Percentiles rank a stretch among this genome's conserved stretches.
phyloP scores from a whole-genome alignment of 202 grass and related monocot species.

The Setaria viridis region DNA sequence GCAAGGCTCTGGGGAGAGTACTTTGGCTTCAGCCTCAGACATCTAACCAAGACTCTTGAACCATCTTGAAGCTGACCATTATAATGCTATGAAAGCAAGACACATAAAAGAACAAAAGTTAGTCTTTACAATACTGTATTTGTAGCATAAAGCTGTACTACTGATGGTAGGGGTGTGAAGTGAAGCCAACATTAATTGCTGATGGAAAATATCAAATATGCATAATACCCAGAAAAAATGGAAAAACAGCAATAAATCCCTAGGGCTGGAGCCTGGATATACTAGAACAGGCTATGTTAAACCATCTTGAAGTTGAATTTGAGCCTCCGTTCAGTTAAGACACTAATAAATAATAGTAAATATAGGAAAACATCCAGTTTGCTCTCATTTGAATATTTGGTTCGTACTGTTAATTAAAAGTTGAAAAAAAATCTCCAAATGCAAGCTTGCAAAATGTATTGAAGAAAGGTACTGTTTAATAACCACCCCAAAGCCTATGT shows the following conservation, averaged over 20 bases:
- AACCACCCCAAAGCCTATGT: background rate
- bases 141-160: conserved; percentile 7
- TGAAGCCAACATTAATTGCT: background rate
- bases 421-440: conserved; percentile 1
- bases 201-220: background rate
- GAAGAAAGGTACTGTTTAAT: background rate
- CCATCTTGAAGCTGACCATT: conserved; percentile 87
- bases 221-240: conserved; percentile 13
- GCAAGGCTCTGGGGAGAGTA: conserved; percentile 72
- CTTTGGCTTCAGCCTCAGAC: conserved; percentile 75
- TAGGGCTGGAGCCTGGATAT: background rate
- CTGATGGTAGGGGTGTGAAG: background rate
- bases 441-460: background rate
- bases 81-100: conserved; percentile 53
- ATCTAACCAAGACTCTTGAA: conserved; percentile 65
- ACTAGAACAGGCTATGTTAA: background rate
- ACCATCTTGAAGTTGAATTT: background rate
- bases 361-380: background rate
- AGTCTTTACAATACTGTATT: background rate
- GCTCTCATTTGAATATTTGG: background rate
- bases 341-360: background rate
- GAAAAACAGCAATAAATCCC: conserved; percentile 20
- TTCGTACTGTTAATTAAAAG: background rate
- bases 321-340: background rate
- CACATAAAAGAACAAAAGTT: conserved; percentile 22